phyloP scores from a whole-genome alignment of 257 asterid genomes.

The Solanum ossicruentum region DNA sequence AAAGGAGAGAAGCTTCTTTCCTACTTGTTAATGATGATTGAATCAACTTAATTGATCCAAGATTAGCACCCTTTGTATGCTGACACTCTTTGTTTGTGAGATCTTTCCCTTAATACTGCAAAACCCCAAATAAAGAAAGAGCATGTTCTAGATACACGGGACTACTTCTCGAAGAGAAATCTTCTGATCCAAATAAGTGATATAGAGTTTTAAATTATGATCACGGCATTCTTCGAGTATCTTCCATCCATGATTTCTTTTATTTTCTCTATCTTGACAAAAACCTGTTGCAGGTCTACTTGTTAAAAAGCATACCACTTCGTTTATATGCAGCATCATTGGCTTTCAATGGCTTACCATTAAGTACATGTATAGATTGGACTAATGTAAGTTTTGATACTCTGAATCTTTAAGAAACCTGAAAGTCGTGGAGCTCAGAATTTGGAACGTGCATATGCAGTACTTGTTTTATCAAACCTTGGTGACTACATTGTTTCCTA shows the following conservation, averaged over 20 bases:
- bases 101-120: neutral
- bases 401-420: neutral
- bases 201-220: neutral
- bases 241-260: neutral
- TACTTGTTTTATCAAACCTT: neutral
- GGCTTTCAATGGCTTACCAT: conserved; percentile 38
- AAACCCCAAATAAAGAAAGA: neutral
- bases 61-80: neutral
- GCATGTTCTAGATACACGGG: neutral
- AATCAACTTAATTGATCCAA: neutral
- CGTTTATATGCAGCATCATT: conserved; percentile 55
- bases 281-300: conserved; percentile 32
- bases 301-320: conserved; percentile 56
- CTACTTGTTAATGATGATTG: neutral
- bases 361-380: conserved; percentile 63
- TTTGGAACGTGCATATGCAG: neutral
- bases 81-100: neutral
- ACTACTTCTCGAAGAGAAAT: neutral
- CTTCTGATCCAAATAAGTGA: neutral
- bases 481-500: neutral
- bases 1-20: neutral
- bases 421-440: neutral
- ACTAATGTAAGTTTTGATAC: conserved; percentile 42
- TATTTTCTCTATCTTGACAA: neutral
- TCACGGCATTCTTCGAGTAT: neutral